Evolutionary conservation across 805 yeast species (phyloP), one percentile per base, ranked within the genome.

Genomic region (Saccharomycopsis javanensis): DNA sequence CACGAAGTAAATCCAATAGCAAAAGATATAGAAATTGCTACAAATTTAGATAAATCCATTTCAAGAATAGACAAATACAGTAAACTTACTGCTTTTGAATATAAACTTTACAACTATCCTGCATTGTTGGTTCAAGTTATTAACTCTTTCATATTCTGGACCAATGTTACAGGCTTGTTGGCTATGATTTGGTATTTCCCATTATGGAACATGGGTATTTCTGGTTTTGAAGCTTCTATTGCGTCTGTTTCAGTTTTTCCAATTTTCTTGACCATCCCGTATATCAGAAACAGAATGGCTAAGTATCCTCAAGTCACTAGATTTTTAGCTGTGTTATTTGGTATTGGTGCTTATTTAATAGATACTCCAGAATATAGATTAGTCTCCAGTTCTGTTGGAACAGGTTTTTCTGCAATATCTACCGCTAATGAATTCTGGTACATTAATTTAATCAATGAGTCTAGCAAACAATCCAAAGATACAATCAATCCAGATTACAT

Each of bases 141-240:
- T 65, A 90, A 91, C 67, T 77, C 92, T 3, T 84, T 81, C 67
- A 75, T 88, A 57, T 88, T 88, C 68, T 94, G 97, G 97, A 77
- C 97, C 0, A 83, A 83, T 23, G 62, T 82, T 48, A 86, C 98
- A 2, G 81, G 96, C 0, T 74, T 94, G 59, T 85, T 89, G 50
- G 78, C 94, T 57, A 83, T 94, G 66, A 83, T 94, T 54, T 94
- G 99, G 99, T 88, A 88, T 73, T 94, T 94, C 77, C 99, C 99
- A 10, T 75, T 94, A 61, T 94, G 99, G 99, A 80, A 86, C 67
- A 90, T 94, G 97, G 98, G 97, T 5, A 85, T 94, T 50, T 86
- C 96, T 1, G 99, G 99, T 3, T 91, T 87, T 68, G 99, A 94
- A 71, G 86, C 86, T 0, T 78, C 82, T 2, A 75, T 88, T 51